Conservation (phyloP, 2,329 filamentous ascomycete genomes). For the Calonectria hongkongensis region DNA sequence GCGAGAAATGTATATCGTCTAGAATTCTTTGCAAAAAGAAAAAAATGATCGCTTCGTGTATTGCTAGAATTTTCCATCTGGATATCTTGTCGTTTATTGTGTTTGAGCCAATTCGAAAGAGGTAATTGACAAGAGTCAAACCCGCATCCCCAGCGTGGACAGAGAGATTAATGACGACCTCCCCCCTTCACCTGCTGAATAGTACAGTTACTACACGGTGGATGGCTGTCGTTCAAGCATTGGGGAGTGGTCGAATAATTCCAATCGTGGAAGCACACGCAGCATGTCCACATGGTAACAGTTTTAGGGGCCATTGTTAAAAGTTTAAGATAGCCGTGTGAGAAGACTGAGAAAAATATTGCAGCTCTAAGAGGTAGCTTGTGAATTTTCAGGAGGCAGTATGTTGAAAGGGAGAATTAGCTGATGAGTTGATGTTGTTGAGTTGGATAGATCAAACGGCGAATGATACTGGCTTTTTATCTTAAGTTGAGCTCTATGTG, state of each 20-base stretch:
- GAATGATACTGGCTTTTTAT: too few species aligned
- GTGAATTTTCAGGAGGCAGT: too few species aligned
- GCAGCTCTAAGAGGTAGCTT: background rate
- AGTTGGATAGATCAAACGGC: too few species aligned
- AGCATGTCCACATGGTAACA: background rate
- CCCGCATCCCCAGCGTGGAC: background rate
- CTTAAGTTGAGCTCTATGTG: too few species aligned
- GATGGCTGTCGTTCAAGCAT: background rate
- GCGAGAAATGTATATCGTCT: background rate
- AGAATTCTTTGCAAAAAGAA: background rate
- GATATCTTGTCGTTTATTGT: background rate
- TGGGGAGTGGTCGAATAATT: fast-evolving
- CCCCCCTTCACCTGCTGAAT: background rate
- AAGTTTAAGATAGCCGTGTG: background rate
- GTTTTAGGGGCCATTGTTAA: background rate
- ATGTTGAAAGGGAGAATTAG: too few species aligned
- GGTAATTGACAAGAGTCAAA: background rate
- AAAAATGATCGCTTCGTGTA: too few species aligned
- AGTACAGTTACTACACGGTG: background rate
- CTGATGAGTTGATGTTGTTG: too few species aligned
- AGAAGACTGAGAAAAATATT: background rate
- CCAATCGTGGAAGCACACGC: background rate
- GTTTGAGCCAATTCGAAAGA: background rate
- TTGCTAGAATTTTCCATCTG: background rate
- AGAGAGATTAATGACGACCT: background rate